Conservation (phyloP, 177 flowering plant species). For the Vitis hybrid region DNA sequence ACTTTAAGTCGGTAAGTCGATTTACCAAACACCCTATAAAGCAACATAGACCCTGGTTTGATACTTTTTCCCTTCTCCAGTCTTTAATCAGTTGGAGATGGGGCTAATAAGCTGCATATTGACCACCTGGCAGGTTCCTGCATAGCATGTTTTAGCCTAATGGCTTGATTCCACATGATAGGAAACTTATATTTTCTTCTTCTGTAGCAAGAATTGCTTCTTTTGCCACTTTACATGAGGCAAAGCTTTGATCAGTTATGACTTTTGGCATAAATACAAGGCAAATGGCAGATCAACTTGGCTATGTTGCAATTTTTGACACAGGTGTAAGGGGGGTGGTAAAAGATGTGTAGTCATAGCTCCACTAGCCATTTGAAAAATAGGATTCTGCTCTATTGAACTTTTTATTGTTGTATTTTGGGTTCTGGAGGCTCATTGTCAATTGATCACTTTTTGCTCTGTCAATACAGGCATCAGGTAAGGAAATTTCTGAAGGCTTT, state of each 20-base stretch:
- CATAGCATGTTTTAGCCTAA: background rate
- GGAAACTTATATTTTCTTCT: background rate
- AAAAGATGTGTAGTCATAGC: background rate
- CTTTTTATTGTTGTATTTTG: background rate
- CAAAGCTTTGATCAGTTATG: background rate
- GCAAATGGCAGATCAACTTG: background rate
- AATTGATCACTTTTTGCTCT: background rate
- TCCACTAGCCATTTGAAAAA: background rate
- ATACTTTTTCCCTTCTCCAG: background rate
- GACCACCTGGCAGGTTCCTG: background rate
- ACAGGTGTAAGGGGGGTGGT: background rate
- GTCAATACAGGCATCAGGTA: constrained; percentile 27
- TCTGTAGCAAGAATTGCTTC: background rate
- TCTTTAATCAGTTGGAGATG: background rate
- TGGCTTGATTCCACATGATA: background rate
- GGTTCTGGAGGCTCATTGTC: background rate
- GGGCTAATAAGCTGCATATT: background rate
- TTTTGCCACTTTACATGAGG: background rate
- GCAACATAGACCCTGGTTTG: background rate
- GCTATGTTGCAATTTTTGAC: background rate
- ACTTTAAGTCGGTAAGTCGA: no score
- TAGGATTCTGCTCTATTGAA: background rate
- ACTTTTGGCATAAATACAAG: background rate
- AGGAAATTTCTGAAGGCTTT: constrained; percentile 15
- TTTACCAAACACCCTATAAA: no score